These are phyloP conservation scores for Eucalyptus sp. DNA, from an alignment of 345 rosid species.

Conservation along the genomic window DNA sequence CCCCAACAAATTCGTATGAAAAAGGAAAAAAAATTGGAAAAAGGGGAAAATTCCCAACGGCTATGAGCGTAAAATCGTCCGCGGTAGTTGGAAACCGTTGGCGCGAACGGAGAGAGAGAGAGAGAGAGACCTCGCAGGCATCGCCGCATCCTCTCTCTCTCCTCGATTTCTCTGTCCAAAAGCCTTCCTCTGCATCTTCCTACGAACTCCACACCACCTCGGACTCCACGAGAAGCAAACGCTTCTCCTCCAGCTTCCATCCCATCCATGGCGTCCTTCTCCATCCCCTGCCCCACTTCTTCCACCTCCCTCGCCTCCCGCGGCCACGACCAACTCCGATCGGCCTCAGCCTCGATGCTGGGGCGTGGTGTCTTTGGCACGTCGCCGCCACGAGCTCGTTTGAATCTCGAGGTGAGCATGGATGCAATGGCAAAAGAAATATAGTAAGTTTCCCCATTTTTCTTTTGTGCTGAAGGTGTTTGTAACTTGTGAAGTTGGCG, in stretches of 20 bases:
- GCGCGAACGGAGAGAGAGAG: background rate
- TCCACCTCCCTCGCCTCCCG: background rate
- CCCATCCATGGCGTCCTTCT: background rate
- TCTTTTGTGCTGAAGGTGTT: background rate
- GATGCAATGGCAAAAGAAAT: background rate
- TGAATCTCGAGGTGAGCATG: background rate
- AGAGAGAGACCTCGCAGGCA: background rate
- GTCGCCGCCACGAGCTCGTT: background rate
- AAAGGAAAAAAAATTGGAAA: background rate
- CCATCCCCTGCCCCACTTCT: background rate
- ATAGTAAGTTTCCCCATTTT: background rate
- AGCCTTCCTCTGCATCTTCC: background rate
- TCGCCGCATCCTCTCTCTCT: background rate
- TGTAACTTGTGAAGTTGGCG: background rate
- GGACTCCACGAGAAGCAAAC: background rate
- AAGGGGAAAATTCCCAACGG: background rate
- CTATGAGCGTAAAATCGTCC: background rate
- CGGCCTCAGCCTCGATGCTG: background rate
- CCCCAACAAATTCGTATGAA: background rate
- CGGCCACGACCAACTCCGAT: background rate
- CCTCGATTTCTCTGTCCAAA: background rate
- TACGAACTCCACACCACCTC: background rate
- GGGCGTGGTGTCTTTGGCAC: fast-evolving
- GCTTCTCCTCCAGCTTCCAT: background rate
- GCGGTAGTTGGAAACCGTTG: background rate